A percentile compares a stretch with the other conserved stretches of the same genome.
Evolutionary conservation across 352 stramenopile genomes (phyloP).

Genomic region (Phytophthora sojae): DNA sequence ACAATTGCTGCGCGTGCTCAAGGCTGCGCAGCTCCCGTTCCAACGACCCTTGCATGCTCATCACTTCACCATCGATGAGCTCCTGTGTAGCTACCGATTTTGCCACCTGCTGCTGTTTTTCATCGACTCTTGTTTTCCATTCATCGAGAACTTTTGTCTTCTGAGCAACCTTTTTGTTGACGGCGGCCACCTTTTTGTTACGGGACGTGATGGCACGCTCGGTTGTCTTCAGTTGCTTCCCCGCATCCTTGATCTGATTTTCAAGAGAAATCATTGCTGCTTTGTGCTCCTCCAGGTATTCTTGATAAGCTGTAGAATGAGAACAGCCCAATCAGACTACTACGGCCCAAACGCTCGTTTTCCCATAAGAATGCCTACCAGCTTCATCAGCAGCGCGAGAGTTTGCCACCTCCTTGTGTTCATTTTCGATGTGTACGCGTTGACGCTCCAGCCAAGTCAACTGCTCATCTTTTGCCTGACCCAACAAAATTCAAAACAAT

Average conservation of each 20-base stretch:
- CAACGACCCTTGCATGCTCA: constrained; percentile 20
- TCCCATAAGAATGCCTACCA: constrained; percentile 16
- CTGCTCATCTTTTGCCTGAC: constrained; percentile 48
- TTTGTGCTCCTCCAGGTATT: constrained; percentile 19
- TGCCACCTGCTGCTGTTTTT: constrained; percentile 24
- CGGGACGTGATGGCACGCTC: constrained; percentile 31
- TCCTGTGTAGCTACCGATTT: constrained; percentile 28
- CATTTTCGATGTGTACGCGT: constrained; percentile 39
- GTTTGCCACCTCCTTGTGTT: constrained; percentile 33
- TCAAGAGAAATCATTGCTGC: constrained; percentile 28
- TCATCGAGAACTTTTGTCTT: constrained; percentile 30
- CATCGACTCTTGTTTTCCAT: constrained; percentile 25
- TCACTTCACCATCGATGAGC: constrained; percentile 32
- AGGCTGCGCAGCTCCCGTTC: constrained; percentile 17
- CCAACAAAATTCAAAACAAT: neutral
- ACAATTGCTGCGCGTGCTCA: constrained; percentile 16
- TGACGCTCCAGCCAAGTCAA: constrained; percentile 52
- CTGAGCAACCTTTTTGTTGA: constrained; percentile 34
- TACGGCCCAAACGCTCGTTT: neutral
- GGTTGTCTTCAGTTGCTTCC: constrained; percentile 30
- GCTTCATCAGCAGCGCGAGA: constrained; percentile 32
- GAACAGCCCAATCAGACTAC: neutral
- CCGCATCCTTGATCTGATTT: constrained; percentile 29
- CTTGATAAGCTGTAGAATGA: neutral
- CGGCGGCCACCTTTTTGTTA: constrained; percentile 31